A percentile compares a stretch with the other conserved stretches of the same genome.
Evolutionary conservation across 2,329 filamentous ascomycete species (phyloP).

Genomic region (Rutstroemia sp.): DNA sequence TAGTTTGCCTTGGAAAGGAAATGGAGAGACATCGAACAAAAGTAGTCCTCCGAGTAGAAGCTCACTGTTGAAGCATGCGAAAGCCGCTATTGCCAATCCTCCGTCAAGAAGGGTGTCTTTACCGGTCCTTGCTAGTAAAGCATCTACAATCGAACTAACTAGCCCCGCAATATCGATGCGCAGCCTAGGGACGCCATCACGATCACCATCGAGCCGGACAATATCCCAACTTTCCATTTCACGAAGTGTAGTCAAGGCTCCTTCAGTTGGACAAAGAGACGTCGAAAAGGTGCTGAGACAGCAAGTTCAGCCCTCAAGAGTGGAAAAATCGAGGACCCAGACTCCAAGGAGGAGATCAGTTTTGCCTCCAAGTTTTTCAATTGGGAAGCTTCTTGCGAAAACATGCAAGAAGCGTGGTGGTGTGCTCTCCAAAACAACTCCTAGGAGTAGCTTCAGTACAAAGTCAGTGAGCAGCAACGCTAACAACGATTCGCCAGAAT

Average conservation of each 20-base stretch:
- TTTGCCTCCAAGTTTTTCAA: not conserved
- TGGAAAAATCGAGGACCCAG: not conserved
- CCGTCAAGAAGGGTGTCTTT: too few species aligned
- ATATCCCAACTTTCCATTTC: not conserved
- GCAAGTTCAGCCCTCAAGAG: not conserved
- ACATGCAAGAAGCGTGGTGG: not conserved
- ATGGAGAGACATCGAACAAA: too few species aligned
- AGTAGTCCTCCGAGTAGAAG: too few species aligned
- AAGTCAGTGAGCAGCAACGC: not conserved
- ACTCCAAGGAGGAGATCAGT: not conserved
- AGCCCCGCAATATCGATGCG: not conserved
- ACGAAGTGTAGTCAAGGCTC: too few species aligned
- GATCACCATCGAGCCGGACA: not conserved
- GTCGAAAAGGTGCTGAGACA: not conserved
- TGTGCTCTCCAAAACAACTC: not conserved
- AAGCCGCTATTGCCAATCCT: too few species aligned
- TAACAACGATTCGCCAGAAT: not conserved
- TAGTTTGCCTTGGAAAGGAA: not conserved
- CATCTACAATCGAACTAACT: not conserved
- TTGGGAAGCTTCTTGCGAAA: conserved; percentile 6
- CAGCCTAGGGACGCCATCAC: not conserved
- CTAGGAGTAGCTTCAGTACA: conserved; percentile 2
- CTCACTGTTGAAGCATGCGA: too few species aligned
- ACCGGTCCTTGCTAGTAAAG: not conserved
- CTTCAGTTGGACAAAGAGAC: not conserved